phyloP scores from a whole-genome alignment of 805 yeast species.

The Saccharomycopsis vini region DNA sequence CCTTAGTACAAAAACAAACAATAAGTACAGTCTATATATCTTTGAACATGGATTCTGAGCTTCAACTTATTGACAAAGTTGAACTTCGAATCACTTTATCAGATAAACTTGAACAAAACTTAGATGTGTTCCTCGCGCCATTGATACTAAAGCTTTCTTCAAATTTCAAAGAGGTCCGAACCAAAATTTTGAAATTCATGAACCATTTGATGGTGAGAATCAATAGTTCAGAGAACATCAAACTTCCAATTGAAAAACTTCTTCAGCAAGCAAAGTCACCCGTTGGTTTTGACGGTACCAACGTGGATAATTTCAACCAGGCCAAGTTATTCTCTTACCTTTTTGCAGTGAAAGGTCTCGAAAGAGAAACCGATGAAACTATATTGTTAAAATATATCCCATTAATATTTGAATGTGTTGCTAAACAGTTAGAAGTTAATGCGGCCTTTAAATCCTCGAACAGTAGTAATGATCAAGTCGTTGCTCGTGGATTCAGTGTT shows the following conservation, averaged over 20 bases:
- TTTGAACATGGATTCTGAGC: constrained; percentile 38
- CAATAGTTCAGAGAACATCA: constrained; percentile 43
- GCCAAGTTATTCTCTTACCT: constrained; percentile 57
- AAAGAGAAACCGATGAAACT: constrained; percentile 36
- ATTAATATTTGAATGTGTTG: constrained; percentile 36
- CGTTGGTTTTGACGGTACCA: constrained; percentile 22
- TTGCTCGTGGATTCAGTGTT: constrained; percentile 55
- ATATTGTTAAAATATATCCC: constrained; percentile 34
- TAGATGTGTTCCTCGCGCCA: constrained; percentile 65
- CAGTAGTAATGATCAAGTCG: constrained; percentile 6
- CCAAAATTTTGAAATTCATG: constrained; percentile 56
- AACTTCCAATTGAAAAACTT: constrained; percentile 56
- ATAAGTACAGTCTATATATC: too few relatives aligned
- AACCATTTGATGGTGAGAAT: constrained; percentile 62
- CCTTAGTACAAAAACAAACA: not conserved
- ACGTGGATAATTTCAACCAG: constrained; percentile 27
- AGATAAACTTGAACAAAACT: constrained; percentile 48
- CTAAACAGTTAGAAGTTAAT: constrained; percentile 17
- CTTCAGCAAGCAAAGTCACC: constrained; percentile 56
- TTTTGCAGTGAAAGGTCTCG: constrained; percentile 60
- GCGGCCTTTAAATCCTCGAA: not conserved
- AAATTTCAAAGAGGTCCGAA: constrained; percentile 53
- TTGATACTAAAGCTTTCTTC: constrained; percentile 71
- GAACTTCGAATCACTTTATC: constrained; percentile 79
- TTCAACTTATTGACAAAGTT: constrained; percentile 60